A percentile compares a stretch with the other conserved stretches of the same genome.
phyloP scores from a whole-genome alignment of 345 rosid species.

The Dovyalis caffra region DNA sequence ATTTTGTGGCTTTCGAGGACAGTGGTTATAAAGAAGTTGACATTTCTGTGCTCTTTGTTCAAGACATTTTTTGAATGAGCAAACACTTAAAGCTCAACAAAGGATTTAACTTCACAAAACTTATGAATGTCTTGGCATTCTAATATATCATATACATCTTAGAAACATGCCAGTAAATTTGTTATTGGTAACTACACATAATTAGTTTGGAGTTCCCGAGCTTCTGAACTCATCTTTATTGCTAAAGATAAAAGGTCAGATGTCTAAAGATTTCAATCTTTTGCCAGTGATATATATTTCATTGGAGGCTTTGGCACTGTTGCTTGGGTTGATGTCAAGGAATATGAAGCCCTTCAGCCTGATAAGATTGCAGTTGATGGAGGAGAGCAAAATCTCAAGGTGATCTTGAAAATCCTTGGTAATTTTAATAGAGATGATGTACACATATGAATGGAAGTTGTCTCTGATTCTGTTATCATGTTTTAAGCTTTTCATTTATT shows the following conservation, averaged over 20 bases:
- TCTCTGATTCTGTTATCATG: not conserved
- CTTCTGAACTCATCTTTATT: not conserved
- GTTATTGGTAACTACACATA: not conserved
- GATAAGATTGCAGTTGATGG: conserved; percentile 97
- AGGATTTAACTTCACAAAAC: not conserved
- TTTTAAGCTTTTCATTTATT: not conserved
- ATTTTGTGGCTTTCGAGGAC: not conserved
- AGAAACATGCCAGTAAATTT: not conserved
- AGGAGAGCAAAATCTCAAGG: conserved; percentile 91
- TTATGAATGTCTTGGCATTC: not conserved
- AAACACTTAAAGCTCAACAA: not conserved
- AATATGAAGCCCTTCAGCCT: conserved; percentile 74
- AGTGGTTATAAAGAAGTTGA: not conserved
- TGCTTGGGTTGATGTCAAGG: conserved; percentile 94
- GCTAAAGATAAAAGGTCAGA: not conserved
- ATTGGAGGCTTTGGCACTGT: conserved; percentile 99
- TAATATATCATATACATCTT: not conserved
- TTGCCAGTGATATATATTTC: conserved; percentile 84
- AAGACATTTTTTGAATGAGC: not conserved
- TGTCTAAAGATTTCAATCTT: not conserved
- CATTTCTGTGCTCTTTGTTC: not conserved
- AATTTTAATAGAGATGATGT: not conserved
- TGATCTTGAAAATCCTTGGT: conserved; percentile 16
- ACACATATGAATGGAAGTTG: not conserved
- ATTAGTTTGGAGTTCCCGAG: not conserved